phyloP scores from a whole-genome alignment of 441 rosid genomes.

The Euphorbia corollata region DNA sequence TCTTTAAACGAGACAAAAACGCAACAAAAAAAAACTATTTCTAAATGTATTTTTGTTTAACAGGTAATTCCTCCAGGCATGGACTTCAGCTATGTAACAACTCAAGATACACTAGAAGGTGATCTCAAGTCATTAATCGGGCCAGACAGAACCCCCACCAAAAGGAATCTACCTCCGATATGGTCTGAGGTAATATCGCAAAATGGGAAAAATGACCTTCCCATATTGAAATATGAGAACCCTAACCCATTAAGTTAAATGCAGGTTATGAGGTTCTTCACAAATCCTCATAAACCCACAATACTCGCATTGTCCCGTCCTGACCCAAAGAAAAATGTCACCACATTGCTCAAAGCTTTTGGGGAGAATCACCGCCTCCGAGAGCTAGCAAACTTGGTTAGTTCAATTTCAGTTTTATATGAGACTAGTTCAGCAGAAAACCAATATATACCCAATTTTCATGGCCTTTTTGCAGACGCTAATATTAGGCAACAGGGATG shows the following conservation, averaged over 20 bases:
- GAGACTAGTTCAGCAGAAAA: constrained; percentile 6
- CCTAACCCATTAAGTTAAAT: background rate
- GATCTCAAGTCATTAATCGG: constrained; percentile 66
- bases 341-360: constrained; percentile 84
- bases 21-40: background rate
- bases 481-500: constrained; percentile 67
- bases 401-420: constrained; percentile 8
- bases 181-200: constrained; percentile 66
- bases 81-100: constrained; percentile 64
- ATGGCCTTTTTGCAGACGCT: constrained; percentile 40
- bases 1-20: background rate
- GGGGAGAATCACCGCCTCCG: constrained; percentile 81
- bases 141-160: constrained; percentile 52
- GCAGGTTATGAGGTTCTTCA: constrained; percentile 85
- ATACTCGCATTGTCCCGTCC: constrained; percentile 91
- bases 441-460: constrained; percentile 2
- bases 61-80: constrained; percentile 78
- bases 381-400: constrained; percentile 88
- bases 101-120: constrained; percentile 49
- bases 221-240: too few species aligned
- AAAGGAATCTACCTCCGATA: constrained; percentile 69
- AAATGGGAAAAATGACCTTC: too few species aligned
- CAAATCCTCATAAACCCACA: constrained; percentile 86
- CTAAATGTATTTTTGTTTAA: constrained; percentile 12
- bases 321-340: constrained; percentile 86